Evolutionary conservation across 768 basidiomycete genomes (phyloP), one percentile per base, ranked within the genome.

Genomic region (Baorangia bicolor): DNA sequence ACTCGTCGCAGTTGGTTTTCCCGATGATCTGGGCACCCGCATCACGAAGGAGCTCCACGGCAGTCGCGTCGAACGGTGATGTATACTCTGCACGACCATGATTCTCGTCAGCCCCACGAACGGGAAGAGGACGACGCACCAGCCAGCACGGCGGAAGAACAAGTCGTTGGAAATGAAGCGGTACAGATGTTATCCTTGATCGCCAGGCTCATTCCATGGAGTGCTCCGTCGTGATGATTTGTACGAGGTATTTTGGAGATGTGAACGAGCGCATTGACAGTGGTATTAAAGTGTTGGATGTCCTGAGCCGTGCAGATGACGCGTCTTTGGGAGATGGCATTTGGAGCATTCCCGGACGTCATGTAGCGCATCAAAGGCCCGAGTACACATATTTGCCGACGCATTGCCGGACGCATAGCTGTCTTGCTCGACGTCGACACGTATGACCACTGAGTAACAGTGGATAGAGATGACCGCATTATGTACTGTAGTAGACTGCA

Each of bases 1-100:
- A 98, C 72, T 98, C 95, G 68, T 99, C 96, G 70, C 93, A 92
- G 67, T 96, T 95, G 1, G 94, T 87, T 73, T 97, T 97, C 1
- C 94, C 96, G 2, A 89, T 65, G 12, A 98, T 79, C 18, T 82
- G 71, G 0, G 87, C 93, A 0, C 93, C 94, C 0, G 64, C 64
- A 1, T 75, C 58, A 1, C 78, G 76, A 3, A 98, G 72, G 11
- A 86, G 72, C 5, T 73, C 56, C 0, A 97, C 90, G 7, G 89
- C 90, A 1, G 93, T 96, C 46, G 96, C 92, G 68, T 93, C 89
- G 66, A 89, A 93, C 0, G 92, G 92, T 0, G 95, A 84, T 0
- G 63, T 70, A 65, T 90, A 97, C 37, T 81, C 90, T 93, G 61
- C 35, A 23, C 12, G 42, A 39, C 25, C n/a, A 7, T 42, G 49